Conservation (phyloP, 1,139 yeast species). For the Kodamaea plutei region DNA sequence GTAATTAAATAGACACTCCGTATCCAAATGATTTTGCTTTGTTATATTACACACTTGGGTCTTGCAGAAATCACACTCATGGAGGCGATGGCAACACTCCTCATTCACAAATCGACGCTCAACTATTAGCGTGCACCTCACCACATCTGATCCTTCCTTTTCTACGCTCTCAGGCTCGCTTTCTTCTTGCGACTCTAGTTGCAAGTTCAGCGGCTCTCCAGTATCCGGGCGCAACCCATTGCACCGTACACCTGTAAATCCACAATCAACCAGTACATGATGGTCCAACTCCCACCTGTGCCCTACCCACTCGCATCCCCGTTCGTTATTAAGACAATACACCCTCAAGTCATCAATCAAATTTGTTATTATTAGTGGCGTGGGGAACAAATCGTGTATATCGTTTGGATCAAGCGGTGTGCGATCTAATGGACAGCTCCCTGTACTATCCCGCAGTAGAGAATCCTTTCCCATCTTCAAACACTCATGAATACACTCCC, state of each 20-base stretch:
- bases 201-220: neutral
- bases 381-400: slow-evolving; percentile 49
- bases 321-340: slow-evolving; percentile 45
- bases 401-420: slow-evolving; percentile 39
- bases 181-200: neutral
- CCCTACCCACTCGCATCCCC: slow-evolving; percentile 61
- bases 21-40: slow-evolving; percentile 30
- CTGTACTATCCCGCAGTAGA: slow-evolving; percentile 16
- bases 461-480: slow-evolving; percentile 25
- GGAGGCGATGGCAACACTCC: slow-evolving; percentile 32
- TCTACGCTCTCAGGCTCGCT: slow-evolving; percentile 11
- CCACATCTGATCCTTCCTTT: slow-evolving; percentile 5
- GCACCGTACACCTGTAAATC: slow-evolving; percentile 48
- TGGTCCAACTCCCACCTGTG: slow-evolving; percentile 57
- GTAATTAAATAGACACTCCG: slow-evolving; percentile 40
- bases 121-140: slow-evolving; percentile 16
- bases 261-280: slow-evolving; percentile 51
- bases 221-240: slow-evolving; percentile 16
- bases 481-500: slow-evolving; percentile 47
- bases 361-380: slow-evolving; percentile 59
- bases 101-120: slow-evolving; percentile 21
- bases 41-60: slow-evolving; percentile 27
- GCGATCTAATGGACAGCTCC: slow-evolving; percentile 63
- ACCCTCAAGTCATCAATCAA: slow-evolving; percentile 60
- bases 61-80: slow-evolving; percentile 40